Conservation (phyloP, 352 stramenopile species). For the Nothophytophthora sp. region DNA sequence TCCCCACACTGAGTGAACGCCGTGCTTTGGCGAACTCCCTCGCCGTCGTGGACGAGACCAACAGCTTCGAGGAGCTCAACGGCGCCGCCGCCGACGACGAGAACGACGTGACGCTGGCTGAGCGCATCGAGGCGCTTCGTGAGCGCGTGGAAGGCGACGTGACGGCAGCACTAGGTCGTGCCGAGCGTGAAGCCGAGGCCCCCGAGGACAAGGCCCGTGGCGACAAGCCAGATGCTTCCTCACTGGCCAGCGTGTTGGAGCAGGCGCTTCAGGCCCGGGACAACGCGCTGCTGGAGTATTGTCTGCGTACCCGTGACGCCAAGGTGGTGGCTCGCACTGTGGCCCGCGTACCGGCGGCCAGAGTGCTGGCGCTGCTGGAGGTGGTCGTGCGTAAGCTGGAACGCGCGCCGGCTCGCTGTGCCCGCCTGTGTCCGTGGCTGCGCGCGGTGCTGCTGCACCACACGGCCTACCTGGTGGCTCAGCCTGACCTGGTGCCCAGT, state of each 20-base stretch:
- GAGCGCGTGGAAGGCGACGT: slow-evolving; percentile 77
- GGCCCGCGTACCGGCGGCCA: slow-evolving; percentile 68
- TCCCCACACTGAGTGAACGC: slow-evolving; percentile 75
- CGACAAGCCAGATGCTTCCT: slow-evolving; percentile 80
- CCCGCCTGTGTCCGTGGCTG: slow-evolving; percentile 82
- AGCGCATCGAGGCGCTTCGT: slow-evolving; percentile 75
- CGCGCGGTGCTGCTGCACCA: slow-evolving; percentile 81
- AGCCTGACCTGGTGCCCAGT: slow-evolving; percentile 81
- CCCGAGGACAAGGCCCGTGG: slow-evolving; percentile 26
- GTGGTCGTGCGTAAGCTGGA: slow-evolving; percentile 86
- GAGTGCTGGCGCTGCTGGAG: slow-evolving; percentile 76
- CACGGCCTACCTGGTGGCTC: slow-evolving; percentile 84
- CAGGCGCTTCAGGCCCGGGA: slow-evolving; percentile 87
- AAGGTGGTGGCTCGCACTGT: slow-evolving; percentile 83
- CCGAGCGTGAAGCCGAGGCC: slow-evolving; percentile 39
- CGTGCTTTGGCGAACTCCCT: slow-evolving; percentile 56
- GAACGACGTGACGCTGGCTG: slow-evolving; percentile 66
- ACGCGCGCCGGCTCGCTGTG: slow-evolving; percentile 75
- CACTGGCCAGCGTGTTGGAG: slow-evolving; percentile 78
- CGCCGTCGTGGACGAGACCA: slow-evolving; percentile 62
- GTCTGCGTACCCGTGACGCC: slow-evolving; percentile 67
- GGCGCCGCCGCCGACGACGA: slow-evolving; percentile 50
- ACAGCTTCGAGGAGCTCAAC: slow-evolving; percentile 59
- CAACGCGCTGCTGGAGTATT: slow-evolving; percentile 87
- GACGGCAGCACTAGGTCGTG: slow-evolving; percentile 56